Evolutionary conservation across 352 stramenopile genomes (phyloP).

Genomic region (Phytophthora pisi): DNA sequence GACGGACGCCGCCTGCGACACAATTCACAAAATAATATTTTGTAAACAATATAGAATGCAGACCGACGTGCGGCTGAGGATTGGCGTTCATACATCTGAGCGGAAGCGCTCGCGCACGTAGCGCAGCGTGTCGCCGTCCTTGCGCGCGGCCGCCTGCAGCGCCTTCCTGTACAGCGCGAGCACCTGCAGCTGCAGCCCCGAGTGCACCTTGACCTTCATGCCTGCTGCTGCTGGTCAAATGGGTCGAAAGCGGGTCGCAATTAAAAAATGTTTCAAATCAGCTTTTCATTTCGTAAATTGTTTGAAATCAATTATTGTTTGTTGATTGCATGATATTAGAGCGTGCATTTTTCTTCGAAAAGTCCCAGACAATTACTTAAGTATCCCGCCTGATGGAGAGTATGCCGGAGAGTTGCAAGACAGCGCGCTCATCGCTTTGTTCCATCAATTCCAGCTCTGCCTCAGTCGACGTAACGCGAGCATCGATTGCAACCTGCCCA

Average conservation of each 20-base stretch:
- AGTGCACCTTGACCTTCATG: conserved; percentile 52
- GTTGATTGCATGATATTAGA: too few relatives aligned
- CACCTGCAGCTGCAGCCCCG: conserved; percentile 82
- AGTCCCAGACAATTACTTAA: background rate
- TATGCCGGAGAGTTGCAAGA: too few relatives aligned
- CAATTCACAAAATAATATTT: background rate
- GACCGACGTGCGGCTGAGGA: background rate
- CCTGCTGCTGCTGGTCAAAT: background rate
- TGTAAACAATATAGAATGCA: background rate
- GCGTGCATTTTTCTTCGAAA: background rate
- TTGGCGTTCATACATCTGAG: conserved; percentile 52
- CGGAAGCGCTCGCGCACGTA: conserved; percentile 85
- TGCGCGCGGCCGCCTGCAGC: conserved; percentile 58
- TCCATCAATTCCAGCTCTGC: too few relatives aligned
- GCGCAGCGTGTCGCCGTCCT: conserved; percentile 47
- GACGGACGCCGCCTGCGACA: conserved; percentile 52
- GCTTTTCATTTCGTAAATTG: too few relatives aligned
- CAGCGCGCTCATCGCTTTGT: too few relatives aligned
- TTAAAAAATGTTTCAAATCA: too few relatives aligned
- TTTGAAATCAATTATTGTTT: too few relatives aligned
- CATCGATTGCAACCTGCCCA: too few relatives aligned
- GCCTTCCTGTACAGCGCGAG: conserved; percentile 73
- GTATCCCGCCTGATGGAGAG: too few relatives aligned
- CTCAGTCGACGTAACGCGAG: too few relatives aligned
- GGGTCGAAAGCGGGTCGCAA: background rate